Conservation (phyloP, 1,284 basidiomycete species). For the Ustilago crameri region DNA sequence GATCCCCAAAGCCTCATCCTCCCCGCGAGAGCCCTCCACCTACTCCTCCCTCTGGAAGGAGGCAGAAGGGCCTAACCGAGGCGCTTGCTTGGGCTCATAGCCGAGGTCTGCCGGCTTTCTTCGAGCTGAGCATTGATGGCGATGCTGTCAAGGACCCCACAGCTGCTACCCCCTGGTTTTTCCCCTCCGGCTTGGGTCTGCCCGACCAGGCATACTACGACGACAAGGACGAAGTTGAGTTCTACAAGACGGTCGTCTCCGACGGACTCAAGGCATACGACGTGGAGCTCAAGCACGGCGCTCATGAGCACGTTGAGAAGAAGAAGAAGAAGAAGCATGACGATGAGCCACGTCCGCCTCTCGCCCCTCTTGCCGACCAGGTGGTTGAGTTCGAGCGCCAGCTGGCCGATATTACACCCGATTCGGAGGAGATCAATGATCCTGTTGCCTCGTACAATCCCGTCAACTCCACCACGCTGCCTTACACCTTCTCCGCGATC, state of each 20-base stretch:
- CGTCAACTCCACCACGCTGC: slow-evolving; percentile 75
- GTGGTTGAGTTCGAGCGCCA: slow-evolving; percentile 84
- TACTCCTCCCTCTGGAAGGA: slow-evolving; percentile 52
- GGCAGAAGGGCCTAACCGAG: slow-evolving; percentile 76
- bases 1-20: slow-evolving; percentile 53
- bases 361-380: slow-evolving; percentile 75
- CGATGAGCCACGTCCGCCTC: slow-evolving; percentile 71
- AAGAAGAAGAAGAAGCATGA: slow-evolving; percentile 72
- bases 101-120: slow-evolving; percentile 75
- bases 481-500: slow-evolving; percentile 75
- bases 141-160: slow-evolving; percentile 91
- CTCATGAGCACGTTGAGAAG: slow-evolving; percentile 72
- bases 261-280: slow-evolving; percentile 77
- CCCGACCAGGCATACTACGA: slow-evolving; percentile 95
- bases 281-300: slow-evolving; percentile 70
- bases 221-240: slow-evolving; percentile 77
- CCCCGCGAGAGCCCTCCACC: slow-evolving; percentile 46
- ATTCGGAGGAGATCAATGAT: slow-evolving; percentile 74
- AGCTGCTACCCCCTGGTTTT: slow-evolving; percentile 84
- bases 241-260: slow-evolving; percentile 80
- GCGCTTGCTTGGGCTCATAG: slow-evolving; percentile 88
- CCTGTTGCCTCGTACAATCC: slow-evolving; percentile 92
- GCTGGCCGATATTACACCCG: slow-evolving; percentile 78
- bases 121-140: slow-evolving; percentile 83
- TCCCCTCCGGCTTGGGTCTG: slow-evolving; percentile 83